phyloP scores from a whole-genome alignment of 225 moss, liverwort and hornwort species.

The Pleurozium schreberi region DNA sequence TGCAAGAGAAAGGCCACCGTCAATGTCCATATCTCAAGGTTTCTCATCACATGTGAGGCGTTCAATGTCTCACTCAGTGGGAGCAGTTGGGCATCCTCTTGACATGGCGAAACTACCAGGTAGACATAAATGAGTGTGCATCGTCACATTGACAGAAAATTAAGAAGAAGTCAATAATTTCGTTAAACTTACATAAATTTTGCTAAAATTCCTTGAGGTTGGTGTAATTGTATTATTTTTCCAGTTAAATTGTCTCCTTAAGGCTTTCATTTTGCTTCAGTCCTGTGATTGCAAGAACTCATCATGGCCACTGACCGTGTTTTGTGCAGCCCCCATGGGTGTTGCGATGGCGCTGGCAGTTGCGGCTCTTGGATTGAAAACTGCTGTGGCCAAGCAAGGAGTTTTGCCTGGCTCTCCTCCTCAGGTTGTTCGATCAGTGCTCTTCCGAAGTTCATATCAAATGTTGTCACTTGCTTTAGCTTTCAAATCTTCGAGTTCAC shows the following conservation, averaged over 20 bases:
- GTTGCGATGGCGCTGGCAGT: slow-evolving; percentile 60
- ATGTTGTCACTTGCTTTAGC: background rate
- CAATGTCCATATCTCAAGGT: slow-evolving; percentile 61
- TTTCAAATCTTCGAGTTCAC: background rate
- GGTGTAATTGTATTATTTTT: background rate
- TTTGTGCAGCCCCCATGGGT: slow-evolving; percentile 47
- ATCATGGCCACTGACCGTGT: background rate
- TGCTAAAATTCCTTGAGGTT: background rate
- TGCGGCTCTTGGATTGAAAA: slow-evolving; percentile 64
- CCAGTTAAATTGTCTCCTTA: background rate
- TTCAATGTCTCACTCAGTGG: slow-evolving; percentile 39
- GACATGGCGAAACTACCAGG: slow-evolving; percentile 38
- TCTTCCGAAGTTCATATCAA: background rate
- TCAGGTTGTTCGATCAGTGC: slow-evolving; percentile 6
- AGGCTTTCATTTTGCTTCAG: background rate
- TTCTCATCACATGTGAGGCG: slow-evolving; percentile 33
- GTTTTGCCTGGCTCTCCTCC: slow-evolving; percentile 1
- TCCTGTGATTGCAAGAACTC: background rate
- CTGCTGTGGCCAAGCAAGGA: slow-evolving; percentile 52
- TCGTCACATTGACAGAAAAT: background rate
- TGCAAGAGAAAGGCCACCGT: slow-evolving; percentile 42
- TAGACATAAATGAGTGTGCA: background rate
- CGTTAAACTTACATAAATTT: background rate
- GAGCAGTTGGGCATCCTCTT: slow-evolving; percentile 29
- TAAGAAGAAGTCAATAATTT: background rate